Base-by-base conservation (phyloP, 805 yeast genomes). In the Candida maesae region DNA sequence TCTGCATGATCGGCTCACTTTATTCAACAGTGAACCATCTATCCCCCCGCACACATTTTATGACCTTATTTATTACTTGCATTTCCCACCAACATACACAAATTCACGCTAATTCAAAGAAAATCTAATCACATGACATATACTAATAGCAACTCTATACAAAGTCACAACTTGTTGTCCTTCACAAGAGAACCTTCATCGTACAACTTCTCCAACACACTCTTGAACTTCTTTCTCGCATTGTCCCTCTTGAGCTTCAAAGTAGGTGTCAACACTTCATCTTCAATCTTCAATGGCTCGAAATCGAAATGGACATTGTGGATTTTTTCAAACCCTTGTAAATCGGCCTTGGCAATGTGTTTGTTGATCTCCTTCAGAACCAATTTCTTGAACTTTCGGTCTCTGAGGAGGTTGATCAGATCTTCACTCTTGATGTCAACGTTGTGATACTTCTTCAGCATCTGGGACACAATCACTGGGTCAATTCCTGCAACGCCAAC, bases 221-320 rank as follows among this genome's bases (percentile, higher is more conserved):
- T 39, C 32, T 61, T 58, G 56, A 71, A 79, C 39, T 59, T 60
- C 56, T 68, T 67, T 27, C 66, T 67, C 0, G 79, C 78, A 31
- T 67, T 65, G 1, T 70, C 63, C 43, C 85, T 65, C 59, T 76
- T 76, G 39, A 76, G 62, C 56, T 77, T 77, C 49, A 76, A 53
- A 8, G 90, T 83, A 33, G 90, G 90, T 2, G 91, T 83, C 29
- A 83, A 58, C 8, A 76, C 73, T 39, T 77, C 81, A 47, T 78
- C 78, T 39, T 72, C 80, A 16, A 78, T 59, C 27, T 67, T 77
- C 47, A 82, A 65, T 6, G 88, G 86, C 51, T 82, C 86, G 36
- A 77, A 38, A 26, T 64, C 76, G 30, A 80, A 61, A 32, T 62
- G 58, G 26, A 79, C 50, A 49, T 82, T 81, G 56, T 76, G 78